Evolutionary conservation across 164 flowering plant genomes (phyloP), one percentile per base, ranked within the genome.

Genomic region (Tetracentron sinense): DNA sequence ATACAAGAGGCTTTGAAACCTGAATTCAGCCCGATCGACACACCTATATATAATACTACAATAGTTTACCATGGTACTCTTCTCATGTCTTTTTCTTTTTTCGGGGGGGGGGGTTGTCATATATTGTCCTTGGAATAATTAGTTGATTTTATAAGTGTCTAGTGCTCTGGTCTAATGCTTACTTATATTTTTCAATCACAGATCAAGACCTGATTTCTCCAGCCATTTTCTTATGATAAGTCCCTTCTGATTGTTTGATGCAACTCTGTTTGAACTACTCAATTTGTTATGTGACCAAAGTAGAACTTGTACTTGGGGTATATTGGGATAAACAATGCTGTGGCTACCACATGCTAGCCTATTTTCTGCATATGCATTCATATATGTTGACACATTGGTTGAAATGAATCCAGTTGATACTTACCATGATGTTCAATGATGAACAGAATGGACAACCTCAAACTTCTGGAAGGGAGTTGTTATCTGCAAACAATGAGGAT

Each of bases 391-490:
- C 17, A 7, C 44, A 20, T 22, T 33, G 31, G 7, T 6, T 57
- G 28, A 21, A n/a, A 15, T 10, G 20, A 23, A 56, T 31, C 38
- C 14, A 0, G 33, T 58, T 51, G 2, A 33, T 7, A 8, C 20
- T 44, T 27, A 10, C 55, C 49, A 42, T 59, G 27, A 44, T 69
- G 35, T 60, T 69, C 75, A 51, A 8, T 65, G 12, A 50, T 58
- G 64, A 60, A 59, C 83, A 90, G 91, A 75, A 75, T 30, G 76
- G 38, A 61, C 76, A 75, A 50, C 77, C 76, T 38, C 82, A 77
- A 73, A 63, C 60, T 54, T 72, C 73, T 68, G 73, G 62, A 56
- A 74, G 66, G 63, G 82, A 72, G 49, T 71, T 57, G 31, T 26
- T 71, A 67, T 59, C 76, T 61, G 58, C 69, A 56, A 69, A 67